Percentiles rank a stretch among this genome's conserved stretches.
phyloP scores from a whole-genome alignment of 2,329 filamentous ascomycete species.

The Aureobasidium subglaciale region DNA sequence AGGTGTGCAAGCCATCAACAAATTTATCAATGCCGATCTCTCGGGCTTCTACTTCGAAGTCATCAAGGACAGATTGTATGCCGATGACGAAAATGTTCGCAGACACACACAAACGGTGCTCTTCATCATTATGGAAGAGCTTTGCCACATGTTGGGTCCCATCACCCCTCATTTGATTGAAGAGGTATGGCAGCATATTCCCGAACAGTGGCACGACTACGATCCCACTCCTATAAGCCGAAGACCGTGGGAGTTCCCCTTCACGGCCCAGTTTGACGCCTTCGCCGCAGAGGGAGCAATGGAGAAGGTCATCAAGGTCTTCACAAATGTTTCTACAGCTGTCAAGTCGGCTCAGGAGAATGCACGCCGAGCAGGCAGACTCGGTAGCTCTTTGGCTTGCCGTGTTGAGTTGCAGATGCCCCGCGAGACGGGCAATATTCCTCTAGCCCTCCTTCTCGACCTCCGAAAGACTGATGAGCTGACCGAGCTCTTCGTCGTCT shows the following conservation, averaged over 20 bases:
- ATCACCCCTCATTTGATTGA: slow-evolving; percentile 78
- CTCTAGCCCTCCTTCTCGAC: slow-evolving; percentile 16
- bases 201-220: slow-evolving; percentile 49
- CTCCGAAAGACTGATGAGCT: slow-evolving; percentile 26
- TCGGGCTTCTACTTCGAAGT: slow-evolving; percentile 93
- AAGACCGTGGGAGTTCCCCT: slow-evolving; percentile 22
- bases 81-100: slow-evolving; percentile 61
- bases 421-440: slow-evolving; percentile 9
- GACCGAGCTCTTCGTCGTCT: slow-evolving; percentile 38
- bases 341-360: slow-evolving; percentile 71
- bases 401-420: slow-evolving; percentile 50
- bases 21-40: slow-evolving; percentile 74
- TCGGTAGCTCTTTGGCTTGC: slow-evolving; percentile 77
- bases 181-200: slow-evolving; percentile 76
- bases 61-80: slow-evolving; percentile 87
- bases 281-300: slow-evolving; percentile 2
- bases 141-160: slow-evolving; percentile 73
- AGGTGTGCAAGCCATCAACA: slow-evolving; percentile 64
- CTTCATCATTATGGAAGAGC: slow-evolving; percentile 58
- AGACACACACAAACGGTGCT: slow-evolving; percentile 51
- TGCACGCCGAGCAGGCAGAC: slow-evolving; percentile 60
- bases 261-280: slow-evolving; percentile 17
- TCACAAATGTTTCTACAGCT: slow-evolving; percentile 48
- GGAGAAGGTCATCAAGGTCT: slow-evolving; percentile 41
- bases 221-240: slow-evolving; percentile 21